Base-by-base conservation (phyloP, 2,329 filamentous ascomycete genomes). In the Fusarium stilboides region DNA sequence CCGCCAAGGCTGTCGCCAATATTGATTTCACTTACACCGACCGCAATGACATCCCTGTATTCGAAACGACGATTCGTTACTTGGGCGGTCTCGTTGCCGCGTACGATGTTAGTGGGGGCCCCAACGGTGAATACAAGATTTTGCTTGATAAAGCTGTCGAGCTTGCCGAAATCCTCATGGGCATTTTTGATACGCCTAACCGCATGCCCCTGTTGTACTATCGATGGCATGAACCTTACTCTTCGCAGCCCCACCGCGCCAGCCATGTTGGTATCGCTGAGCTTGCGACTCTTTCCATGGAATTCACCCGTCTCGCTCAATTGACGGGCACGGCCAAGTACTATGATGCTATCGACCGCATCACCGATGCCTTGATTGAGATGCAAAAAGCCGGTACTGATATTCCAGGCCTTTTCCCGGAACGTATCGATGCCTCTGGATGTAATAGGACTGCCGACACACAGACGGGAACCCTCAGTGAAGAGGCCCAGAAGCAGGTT, bases 21-120 rank as follows among this genome's bases (percentile, higher is more conserved):
- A 95, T 98, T 60, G 94, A 98, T 79, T 98, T 98, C 73, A 96
- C 92, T 4, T 91, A 87, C 13, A 91, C 88, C 4, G 76, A 79
- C 15, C 84, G 90, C 49, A 77, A 80, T 37, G 88, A 92, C 47
- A 96, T 98, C 45, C 94, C 94, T n/a, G 86, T 97, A 9, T 98
- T 98, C 73, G 94, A 98, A 80, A 97, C 94, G 1, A 93, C 91
- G 13, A 98, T 98, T 75, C 89, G 95, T 52, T 97, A 98, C 74
- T 85, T 98, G 6, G 95, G 95, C 33, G 95, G 95, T 2, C 82
- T 98, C 43, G 76, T 98, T 42, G 90, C 90, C 39, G 94, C 94
- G 8, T 98, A 95, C 77, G 95, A 98, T 80, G 85, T 98, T 57
- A 94, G 92, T 53, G 91, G 88, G 19, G 89, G 87, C 8, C 73